These are phyloP conservation scores for Striga asiatica DNA, from an alignment of 257 asterid genomes.

Conservation along the genomic window DNA sequence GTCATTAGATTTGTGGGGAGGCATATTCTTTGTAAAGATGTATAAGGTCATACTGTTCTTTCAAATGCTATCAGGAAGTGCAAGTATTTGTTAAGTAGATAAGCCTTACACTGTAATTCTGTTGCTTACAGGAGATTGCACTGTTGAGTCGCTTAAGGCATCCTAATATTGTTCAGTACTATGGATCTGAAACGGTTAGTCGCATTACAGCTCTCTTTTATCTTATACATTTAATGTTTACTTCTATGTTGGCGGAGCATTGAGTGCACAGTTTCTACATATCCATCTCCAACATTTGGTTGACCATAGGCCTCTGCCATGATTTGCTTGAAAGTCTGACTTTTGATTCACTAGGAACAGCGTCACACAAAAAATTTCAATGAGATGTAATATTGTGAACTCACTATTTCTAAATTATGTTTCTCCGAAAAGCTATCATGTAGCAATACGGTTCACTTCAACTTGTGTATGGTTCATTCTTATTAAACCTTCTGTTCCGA, in stretches of 20 bases:
- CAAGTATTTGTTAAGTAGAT: slow-evolving; percentile 1
- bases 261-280: slow-evolving; percentile 6
- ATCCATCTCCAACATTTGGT: slow-evolving; percentile 5
- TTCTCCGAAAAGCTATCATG: neutral
- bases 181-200: slow-evolving; percentile 90
- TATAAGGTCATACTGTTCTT: neutral
- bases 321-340: slow-evolving; percentile 11
- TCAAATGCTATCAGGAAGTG: neutral
- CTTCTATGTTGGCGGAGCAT: neutral
- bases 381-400: neutral
- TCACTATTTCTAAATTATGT: neutral
- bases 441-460: neutral
- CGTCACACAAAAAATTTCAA: neutral
- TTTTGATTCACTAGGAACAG: slow-evolving; percentile 7
- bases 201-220: neutral
- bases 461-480: no score
- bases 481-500: slow-evolving; percentile 13
- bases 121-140: slow-evolving; percentile 68
- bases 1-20: slow-evolving; percentile 2
- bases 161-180: slow-evolving; percentile 91
- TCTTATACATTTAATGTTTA: neutral
- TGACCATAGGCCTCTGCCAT: slow-evolving; percentile 8
- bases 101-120: slow-evolving; percentile 11
- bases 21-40: neutral
- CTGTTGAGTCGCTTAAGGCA: slow-evolving; percentile 85